Base-by-base conservation (phyloP, 176 grass and related monocot species). In the Miscanthus lutarioriparius region DNA sequence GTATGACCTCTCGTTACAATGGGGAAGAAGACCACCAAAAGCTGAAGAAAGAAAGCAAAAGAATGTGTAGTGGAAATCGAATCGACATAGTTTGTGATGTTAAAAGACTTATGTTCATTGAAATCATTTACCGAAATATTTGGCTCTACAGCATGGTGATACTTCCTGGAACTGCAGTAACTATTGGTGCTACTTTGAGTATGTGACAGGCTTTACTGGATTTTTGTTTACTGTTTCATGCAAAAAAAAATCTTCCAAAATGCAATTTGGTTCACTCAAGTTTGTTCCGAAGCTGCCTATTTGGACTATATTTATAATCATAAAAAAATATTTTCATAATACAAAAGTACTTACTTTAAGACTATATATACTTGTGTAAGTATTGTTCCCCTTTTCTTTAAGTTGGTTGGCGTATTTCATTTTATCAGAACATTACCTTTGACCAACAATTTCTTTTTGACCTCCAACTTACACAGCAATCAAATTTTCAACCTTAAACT, bases 1-100 rank as follows among this genome's bases (percentile, higher is more conserved):
- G 89, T 85, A 76, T 28, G 61, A 49, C 89, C 85, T 84, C 81
- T 43, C 70, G 69, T 84, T 75, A 23, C 62, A 33, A 48, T 58
- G 25, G 44, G 22, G 44, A 59, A 38, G 27, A 86, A 78, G 86
- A 78, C 47, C 41, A 76, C 26, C 43, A 40, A 32, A 78, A 32
- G 13, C 35, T 70, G 27, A 45, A 74, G 51, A 80, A 72, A 49
- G 12, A 61, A 56, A 26, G 17, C 20, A 86, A 30, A 37, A 70
- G 6, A 70, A 69, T 54, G 45, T 27, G 49, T 5, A 62, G 6
- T 43, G 23, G 32, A 22, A 62, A 80, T 49, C 19, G 67, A 32
- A 73, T 63, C 49, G 22, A 63, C 9, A 39, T 5, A 19, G 38
- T 5, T 14, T 12, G n/a, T 22, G 41, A 14, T 48, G 2, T 7